These are phyloP conservation scores for Starmerella tilneyi DNA, from an alignment of 805 yeast species.

Conservation along the genomic window DNA sequence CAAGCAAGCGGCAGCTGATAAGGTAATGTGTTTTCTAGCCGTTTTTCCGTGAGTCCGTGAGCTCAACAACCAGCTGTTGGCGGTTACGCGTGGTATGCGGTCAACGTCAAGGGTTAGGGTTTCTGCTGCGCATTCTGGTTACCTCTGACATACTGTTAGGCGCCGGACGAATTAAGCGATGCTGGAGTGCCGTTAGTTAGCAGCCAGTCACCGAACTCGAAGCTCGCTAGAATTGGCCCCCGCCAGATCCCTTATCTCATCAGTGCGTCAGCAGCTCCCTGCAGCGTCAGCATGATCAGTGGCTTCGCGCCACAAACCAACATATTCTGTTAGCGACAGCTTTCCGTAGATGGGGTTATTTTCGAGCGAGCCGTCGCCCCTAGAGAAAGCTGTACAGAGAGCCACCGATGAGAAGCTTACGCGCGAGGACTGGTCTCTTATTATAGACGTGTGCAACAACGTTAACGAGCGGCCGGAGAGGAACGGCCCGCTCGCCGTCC, in stretches of 20 bases:
- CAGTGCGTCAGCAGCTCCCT: neutral
- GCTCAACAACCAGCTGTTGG: too few species aligned
- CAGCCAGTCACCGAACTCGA: too few species aligned
- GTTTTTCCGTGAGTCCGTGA: too few species aligned
- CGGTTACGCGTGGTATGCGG: neutral
- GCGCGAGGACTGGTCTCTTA: slow-evolving; percentile 57
- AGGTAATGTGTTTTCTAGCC: too few species aligned
- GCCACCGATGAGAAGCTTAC: slow-evolving; percentile 58
- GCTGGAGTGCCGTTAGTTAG: too few species aligned
- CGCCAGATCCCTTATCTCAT: neutral
- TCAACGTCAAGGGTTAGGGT: neutral
- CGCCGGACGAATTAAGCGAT: too few species aligned
- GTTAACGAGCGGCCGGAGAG: slow-evolving; percentile 54
- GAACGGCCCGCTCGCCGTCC: slow-evolving; percentile 40
- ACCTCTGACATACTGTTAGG: too few species aligned
- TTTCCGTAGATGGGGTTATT: slow-evolving; percentile 19
- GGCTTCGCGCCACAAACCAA: neutral
- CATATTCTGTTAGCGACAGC: neutral
- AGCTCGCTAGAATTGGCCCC: too few species aligned
- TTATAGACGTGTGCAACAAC: slow-evolving; percentile 56
- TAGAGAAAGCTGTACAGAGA: slow-evolving; percentile 29
- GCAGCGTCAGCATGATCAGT: neutral
- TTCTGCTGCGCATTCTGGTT: too few species aligned
- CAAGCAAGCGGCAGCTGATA: neutral
- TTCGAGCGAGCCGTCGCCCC: slow-evolving; percentile 14